Base-by-base conservation (phyloP, 768 basidiomycete genomes). In the Mycena polygramma region DNA sequence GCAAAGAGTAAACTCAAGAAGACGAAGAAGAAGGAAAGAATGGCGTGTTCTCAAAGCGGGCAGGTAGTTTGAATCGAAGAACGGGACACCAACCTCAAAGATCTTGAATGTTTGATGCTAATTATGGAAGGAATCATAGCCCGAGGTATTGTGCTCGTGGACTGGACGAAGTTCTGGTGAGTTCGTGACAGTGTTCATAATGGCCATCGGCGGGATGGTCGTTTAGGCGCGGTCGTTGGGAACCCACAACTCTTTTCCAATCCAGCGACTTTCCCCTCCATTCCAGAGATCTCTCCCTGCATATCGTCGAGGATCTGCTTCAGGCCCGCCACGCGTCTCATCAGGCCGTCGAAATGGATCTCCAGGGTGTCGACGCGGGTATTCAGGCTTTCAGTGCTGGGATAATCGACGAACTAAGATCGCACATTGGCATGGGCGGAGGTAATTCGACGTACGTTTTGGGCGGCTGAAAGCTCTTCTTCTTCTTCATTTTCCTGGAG, bases 321-420 rank as follows among this genome's bases (percentile, higher is more conserved):
- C 20, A 66, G 37, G 2, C 55, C 46, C 26, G 57, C 55, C 14
- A 66, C 64, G 14, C 55, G 64, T 43, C 55, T 66, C 2, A 17
- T 24, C 20, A 66, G 64, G 13, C n/a, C 48, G 55, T 39, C 55
- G 43, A 57, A 66, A 41, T 24, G 35, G 46, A 66, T 66, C 36
- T 66, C 64, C 22, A 66, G 54, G 19, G 45, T 66, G 22, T 66
- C 64, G 52, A 57, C 55, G n/a, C 64, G 64, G 5, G 64, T 49
- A 39, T 57, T 57, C 9, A 65, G 55, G 24, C 45, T 65, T 57
- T 57, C 52, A 46, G 22, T 7, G 10, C 41, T 46, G 22, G 20
- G 30, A 22, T 24, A 17, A 19, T 17, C 11, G 15, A 30, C 7
- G 14, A 19, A 14, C 35, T 19, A 36, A 35, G 45, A 46, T 45